A percentile compares a stretch with the other conserved stretches of the same genome.
Conservation (phyloP, 345 rosid genomes). For the Murraya paniculata region DNA sequence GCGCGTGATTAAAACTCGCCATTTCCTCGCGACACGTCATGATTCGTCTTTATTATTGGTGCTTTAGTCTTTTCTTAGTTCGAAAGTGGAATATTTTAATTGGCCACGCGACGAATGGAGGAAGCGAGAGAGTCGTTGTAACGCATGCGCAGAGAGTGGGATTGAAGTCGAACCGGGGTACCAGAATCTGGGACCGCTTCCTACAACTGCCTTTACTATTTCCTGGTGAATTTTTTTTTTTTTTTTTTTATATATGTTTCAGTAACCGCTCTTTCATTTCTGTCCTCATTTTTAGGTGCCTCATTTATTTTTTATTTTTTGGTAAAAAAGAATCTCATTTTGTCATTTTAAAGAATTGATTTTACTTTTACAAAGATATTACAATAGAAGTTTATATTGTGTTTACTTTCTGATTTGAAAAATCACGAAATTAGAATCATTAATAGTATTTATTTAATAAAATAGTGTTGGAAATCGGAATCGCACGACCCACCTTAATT, state of each 20-base stretch:
- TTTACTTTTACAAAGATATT: too few relatives aligned
- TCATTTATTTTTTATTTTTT: not conserved
- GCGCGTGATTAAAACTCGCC: not conserved
- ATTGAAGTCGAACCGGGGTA: slow-evolving; percentile 4
- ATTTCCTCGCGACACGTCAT: not conserved
- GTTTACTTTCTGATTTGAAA: too few relatives aligned
- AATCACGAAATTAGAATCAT: too few relatives aligned
- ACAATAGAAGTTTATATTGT: too few relatives aligned
- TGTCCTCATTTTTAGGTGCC: not conserved
- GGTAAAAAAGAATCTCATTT: too few relatives aligned
- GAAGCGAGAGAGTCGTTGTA: not conserved
- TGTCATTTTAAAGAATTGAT: too few relatives aligned
- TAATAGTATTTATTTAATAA: too few relatives aligned
- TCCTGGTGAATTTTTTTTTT: slow-evolving; percentile 6
- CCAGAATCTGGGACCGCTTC: slow-evolving; percentile 19
- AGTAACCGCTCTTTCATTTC: not conserved
- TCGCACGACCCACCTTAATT: fast-evolving
- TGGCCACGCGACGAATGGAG: not conserved
- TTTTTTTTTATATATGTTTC: not conserved
- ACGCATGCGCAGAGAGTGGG: not conserved
- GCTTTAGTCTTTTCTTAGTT: not conserved
- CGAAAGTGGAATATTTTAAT: not conserved
- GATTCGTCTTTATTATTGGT: not conserved
- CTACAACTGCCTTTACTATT: slow-evolving; percentile 19
- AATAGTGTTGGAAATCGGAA: too few relatives aligned